Conservation (phyloP, 192 early-diverging fungal species). For the Lunasporangiospora selenospora region DNA sequence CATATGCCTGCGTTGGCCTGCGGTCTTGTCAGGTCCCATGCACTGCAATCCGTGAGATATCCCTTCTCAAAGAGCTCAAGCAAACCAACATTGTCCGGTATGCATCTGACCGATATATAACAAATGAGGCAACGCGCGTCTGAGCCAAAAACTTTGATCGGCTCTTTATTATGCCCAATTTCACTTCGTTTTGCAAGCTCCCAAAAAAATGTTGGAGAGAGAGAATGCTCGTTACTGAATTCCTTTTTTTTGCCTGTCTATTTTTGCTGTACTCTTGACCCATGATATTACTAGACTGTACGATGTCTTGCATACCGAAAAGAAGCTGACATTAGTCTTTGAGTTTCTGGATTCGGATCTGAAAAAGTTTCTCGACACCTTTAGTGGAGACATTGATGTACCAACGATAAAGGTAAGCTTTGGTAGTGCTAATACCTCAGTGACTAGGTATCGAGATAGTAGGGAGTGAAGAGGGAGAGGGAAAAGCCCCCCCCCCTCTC, state of each 20-base stretch:
- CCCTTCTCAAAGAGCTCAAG: conserved; percentile 84
- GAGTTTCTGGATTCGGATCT: conserved; percentile 91
- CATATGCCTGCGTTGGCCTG: background rate
- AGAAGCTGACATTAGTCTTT: conserved; percentile 93
- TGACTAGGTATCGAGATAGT: too few relatives aligned
- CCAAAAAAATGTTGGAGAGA: too few relatives aligned
- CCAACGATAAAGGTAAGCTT: conserved; percentile 81
- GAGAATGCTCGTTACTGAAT: background rate
- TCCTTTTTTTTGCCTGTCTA: background rate
- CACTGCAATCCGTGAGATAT: conserved; percentile 88
- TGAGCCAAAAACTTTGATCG: too few relatives aligned
- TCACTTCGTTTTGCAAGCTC: too few relatives aligned
- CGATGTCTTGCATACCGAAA: conserved; percentile 89
- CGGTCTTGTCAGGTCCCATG: conserved; percentile 69
- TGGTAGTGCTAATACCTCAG: too few relatives aligned
- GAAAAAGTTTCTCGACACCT: conserved; percentile 48
- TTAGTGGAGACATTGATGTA: conserved; percentile 80
- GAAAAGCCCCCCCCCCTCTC: too few relatives aligned
- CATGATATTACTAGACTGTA: conserved; percentile 77
- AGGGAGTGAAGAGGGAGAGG: too few relatives aligned
- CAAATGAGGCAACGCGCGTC: too few relatives aligned
- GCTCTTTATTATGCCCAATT: too few relatives aligned
- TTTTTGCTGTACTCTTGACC: background rate
- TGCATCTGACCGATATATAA: too few relatives aligned
- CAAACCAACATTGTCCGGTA: conserved; percentile 88